Evolutionary conservation across 1,139 yeast genomes (phyloP).

Genomic region (Candida mesenterica): DNA sequence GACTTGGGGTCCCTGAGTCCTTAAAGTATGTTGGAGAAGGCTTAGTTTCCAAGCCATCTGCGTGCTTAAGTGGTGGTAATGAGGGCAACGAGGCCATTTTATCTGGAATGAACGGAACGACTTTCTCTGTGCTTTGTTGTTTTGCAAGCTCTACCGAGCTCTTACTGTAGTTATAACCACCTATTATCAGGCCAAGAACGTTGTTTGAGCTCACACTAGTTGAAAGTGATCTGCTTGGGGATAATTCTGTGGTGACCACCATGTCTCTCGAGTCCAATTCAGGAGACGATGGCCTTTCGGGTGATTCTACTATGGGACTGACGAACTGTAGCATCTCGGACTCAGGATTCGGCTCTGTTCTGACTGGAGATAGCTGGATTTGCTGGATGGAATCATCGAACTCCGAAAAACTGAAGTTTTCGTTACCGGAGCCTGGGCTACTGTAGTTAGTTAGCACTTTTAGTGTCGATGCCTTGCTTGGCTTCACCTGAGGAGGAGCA

Average conservation of each 20-base stretch:
- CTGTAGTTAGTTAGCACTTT: background rate
- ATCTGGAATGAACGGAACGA: slow-evolving; percentile 3
- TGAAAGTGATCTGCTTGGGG: slow-evolving; percentile 7
- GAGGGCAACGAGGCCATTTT: slow-evolving; percentile 1
- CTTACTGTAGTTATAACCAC: slow-evolving; percentile 29
- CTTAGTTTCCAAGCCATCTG: background rate
- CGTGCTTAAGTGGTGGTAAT: background rate
- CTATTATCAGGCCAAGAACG: slow-evolving; percentile 30
- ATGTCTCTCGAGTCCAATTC: background rate
- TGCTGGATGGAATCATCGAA: slow-evolving; percentile 28
- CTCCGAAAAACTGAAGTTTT: slow-evolving; percentile 25
- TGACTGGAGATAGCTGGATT: slow-evolving; percentile 22
- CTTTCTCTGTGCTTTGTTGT: slow-evolving; percentile 2
- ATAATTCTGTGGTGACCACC: background rate
- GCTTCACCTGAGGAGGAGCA: slow-evolving; percentile 4
- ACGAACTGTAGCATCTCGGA: slow-evolving; percentile 9
- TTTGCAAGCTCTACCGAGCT: slow-evolving; percentile 21
- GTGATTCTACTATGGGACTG: slow-evolving; percentile 15
- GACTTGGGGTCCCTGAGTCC: slow-evolving; percentile 1
- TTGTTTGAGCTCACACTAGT: slow-evolving; percentile 19
- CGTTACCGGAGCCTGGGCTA: slow-evolving; percentile 1
- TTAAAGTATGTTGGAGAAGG: slow-evolving; percentile 2
- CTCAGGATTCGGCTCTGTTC: slow-evolving; percentile 4
- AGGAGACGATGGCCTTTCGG: slow-evolving; percentile 8
- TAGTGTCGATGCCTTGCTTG: background rate